Evolutionary conservation across 352 stramenopile genomes (phyloP).

Genomic region (Thraustochytrium sp.): DNA sequence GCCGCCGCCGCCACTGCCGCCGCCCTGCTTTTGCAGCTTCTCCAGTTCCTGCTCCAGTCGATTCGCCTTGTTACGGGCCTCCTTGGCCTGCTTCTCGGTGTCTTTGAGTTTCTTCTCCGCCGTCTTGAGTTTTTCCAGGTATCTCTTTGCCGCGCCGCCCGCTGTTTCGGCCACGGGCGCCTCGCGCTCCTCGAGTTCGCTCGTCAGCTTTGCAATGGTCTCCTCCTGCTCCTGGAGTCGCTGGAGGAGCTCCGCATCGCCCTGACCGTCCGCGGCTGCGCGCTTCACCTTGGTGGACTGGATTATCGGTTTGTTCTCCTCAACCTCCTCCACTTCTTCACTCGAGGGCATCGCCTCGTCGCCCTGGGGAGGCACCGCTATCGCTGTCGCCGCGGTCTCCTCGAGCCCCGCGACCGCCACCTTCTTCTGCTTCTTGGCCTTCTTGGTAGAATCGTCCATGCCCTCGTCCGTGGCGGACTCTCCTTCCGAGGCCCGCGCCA

Average conservation of each 20-base stretch:
- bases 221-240: not conserved
- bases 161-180: not conserved
- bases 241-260: constrained; percentile 8
- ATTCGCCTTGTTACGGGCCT: constrained; percentile 29
- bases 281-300: no score
- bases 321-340: no score
- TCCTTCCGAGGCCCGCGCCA: no score
- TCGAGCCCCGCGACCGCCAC: not conserved
- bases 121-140: constrained; percentile 41
- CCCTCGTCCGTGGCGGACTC: no score
- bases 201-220: not conserved
- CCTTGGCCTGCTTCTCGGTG: constrained; percentile 45
- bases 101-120: constrained; percentile 45
- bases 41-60: constrained; percentile 29
- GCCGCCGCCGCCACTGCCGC: not conserved
- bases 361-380: no score
- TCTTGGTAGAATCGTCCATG: no score
- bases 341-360: no score
- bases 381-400: not conserved
- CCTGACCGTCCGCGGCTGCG: not conserved
- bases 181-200: not conserved
- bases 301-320: no score
- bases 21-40: constrained; percentile 25
- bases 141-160: constrained; percentile 4
- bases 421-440: constrained; percentile 12